Conservation (phyloP, 139 green algal genomes). For the Chlorella sp. region DNA sequence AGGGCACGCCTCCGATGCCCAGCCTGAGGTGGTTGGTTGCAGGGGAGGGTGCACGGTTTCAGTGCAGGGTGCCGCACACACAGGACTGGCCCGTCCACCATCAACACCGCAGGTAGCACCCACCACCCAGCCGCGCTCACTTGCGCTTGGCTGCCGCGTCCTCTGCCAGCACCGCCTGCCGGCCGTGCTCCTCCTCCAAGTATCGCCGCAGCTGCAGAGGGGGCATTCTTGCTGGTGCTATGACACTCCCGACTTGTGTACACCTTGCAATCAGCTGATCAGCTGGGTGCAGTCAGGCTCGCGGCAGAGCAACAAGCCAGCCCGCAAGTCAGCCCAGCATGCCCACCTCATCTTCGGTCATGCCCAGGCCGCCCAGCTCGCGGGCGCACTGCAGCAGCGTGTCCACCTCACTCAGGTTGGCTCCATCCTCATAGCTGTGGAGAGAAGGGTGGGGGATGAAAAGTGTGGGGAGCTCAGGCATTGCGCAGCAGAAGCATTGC, state of each 20-base stretch:
- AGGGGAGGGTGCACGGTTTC: background rate
- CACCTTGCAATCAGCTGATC: too few relatives aligned
- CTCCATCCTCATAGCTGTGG: slow-evolving; percentile 7
- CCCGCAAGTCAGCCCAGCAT: too few relatives aligned
- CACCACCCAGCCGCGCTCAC: background rate
- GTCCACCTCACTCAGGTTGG: slow-evolving; percentile 9
- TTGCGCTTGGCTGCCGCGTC: background rate
- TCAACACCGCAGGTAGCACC: background rate
- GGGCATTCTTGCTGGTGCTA: too few relatives aligned
- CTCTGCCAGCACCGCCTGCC: slow-evolving; percentile 6
- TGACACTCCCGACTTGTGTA: too few relatives aligned
- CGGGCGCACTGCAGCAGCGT: background rate
- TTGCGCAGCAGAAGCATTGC: background rate
- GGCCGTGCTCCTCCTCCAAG: background rate
- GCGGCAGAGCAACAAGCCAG: too few relatives aligned
- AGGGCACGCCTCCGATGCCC: slow-evolving; percentile 1
- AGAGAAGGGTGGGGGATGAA: background rate
- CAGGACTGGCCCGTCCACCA: background rate
- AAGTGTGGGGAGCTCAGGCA: background rate
- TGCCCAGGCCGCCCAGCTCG: background rate
- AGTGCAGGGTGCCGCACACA: background rate
- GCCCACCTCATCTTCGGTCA: background rate
- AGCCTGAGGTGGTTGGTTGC: background rate
- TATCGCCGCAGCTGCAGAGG: background rate
- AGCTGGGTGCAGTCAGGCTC: too few relatives aligned